A percentile compares a stretch with the other conserved stretches of the same genome.
Evolutionary conservation across 139 green algal genomes (phyloP).

Genomic region (Deuterostichococcus epilithicus): DNA sequence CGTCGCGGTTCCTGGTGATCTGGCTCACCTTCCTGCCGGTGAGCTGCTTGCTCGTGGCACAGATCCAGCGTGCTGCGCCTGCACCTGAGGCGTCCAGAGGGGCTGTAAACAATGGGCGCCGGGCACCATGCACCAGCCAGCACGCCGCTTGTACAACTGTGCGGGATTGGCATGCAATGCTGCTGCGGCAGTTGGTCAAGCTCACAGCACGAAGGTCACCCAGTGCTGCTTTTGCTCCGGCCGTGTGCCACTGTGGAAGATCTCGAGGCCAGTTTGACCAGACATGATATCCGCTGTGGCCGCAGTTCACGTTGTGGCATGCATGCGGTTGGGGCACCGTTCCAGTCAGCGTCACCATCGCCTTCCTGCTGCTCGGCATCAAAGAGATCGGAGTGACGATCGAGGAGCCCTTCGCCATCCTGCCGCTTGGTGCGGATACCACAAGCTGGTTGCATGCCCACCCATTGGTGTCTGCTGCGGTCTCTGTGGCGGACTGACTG

Average conservation of each 20-base stretch:
- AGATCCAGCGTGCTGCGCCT: background rate
- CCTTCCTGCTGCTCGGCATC: conserved; percentile 78
- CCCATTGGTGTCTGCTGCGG: no score
- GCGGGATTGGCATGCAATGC: conserved; percentile 26
- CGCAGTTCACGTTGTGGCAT: conserved; percentile 24
- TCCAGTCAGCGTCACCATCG: conserved; percentile 45
- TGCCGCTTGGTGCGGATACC: conserved; percentile 28
- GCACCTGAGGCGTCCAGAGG: no score
- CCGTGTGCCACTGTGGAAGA: no score
- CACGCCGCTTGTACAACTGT: conserved; percentile 3
- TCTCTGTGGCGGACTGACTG: no score
- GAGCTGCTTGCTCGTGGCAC: background rate
- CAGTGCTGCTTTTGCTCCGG: no score
- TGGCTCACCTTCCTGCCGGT: conserved; percentile 70
- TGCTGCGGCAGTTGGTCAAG: no score
- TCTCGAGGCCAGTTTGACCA: no score
- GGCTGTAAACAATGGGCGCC: background rate
- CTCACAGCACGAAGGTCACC: no score
- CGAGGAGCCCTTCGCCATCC: conserved; percentile 48
- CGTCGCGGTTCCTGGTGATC: conserved; percentile 66
- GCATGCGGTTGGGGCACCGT: conserved; percentile 57
- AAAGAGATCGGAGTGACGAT: conserved; percentile 80
- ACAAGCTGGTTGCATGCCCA: no score
- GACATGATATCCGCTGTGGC: no score
- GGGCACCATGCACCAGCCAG: background rate